Base-by-base conservation (phyloP, 331 rosid genomes). In the Quercus tomentella region DNA sequence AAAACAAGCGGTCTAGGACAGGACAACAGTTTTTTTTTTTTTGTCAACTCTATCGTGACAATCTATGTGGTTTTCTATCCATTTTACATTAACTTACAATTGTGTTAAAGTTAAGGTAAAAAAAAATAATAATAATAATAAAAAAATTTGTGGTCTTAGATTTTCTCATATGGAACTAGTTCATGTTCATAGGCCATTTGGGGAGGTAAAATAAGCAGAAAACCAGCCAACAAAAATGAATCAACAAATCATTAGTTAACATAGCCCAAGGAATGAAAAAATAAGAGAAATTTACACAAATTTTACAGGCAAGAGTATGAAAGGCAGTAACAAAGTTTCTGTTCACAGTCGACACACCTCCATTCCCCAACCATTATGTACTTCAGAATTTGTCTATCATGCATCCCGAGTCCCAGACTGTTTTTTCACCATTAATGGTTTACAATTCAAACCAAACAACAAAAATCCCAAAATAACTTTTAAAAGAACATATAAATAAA, bases 241-340 rank as follows among this genome's bases (percentile, higher is more conserved):
- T 6, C 49, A 56, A 41, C 21, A 12, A 30, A 43, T 49, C 15
- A 75, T 37, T 25, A 75, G 26, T 28, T 11, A 33, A 10, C 10
- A 21, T 21, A 43, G 68, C 63, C 33, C 21, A 26, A 9, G 12
- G 21, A 43, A n/a, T 26, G 22, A 16, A 54, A 20, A 51, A 73
- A 20, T 61, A 51, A 33, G 70, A 33, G 73, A 52, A 73, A 80
- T 84, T 67, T 84, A 84, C 84, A 77, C 67, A 73, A 74, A 76
- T 26, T 84, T 77, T 80, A 84, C 85, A 84, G 69, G 56, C 77
- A 67, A 51, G 37, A 6, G 80, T 49, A 69, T 52, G 10, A 37
- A n/a, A 79, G 75, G 45, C 31, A 73, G 60, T 62, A 70, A 55
- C 77, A 79, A 18, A 73, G 78, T 54, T 41, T 54, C 17, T 79